phyloP scores from a whole-genome alignment of 352 stramenopile genomes.

The Detonula confervacea region DNA sequence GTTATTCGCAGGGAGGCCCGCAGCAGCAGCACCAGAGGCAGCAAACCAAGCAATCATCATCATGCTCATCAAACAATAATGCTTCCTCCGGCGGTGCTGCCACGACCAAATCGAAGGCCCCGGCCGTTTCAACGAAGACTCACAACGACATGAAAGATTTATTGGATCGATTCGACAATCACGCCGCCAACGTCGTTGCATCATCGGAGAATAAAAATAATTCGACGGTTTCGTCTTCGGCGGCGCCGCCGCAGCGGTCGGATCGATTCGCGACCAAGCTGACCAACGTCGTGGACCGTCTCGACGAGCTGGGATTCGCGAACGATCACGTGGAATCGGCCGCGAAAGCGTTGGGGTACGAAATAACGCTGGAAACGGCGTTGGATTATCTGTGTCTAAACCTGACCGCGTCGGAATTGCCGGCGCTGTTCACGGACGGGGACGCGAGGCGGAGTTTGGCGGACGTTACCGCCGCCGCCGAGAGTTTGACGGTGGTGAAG shows the following conservation, averaged over 20 bases:
- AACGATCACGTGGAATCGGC: constrained; percentile 42
- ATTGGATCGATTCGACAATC: background rate
- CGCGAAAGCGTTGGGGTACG: constrained; percentile 40
- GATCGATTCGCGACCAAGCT: constrained; percentile 43
- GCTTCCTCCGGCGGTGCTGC: too few relatives aligned
- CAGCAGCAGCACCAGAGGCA: background rate
- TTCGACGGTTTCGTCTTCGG: background rate
- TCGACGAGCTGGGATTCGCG: constrained; percentile 46
- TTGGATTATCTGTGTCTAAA: constrained; percentile 81
- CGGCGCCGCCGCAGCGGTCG: background rate
- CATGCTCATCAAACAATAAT: too few relatives aligned
- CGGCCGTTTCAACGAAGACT: background rate
- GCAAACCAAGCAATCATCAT: too few relatives aligned
- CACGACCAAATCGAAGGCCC: background rate
- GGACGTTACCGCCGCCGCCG: background rate
- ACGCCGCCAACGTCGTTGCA: background rate
- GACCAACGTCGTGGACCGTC: constrained; percentile 32
- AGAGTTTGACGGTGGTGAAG: constrained; percentile 26
- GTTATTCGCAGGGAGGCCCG: constrained; percentile 26
- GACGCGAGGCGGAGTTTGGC: constrained; percentile 25
- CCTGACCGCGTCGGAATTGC: constrained; percentile 58
- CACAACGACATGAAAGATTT: constrained; percentile 31
- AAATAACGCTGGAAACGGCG: constrained; percentile 59
- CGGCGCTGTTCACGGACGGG: constrained; percentile 64
- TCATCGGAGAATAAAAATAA: background rate